Conservation (phyloP, 495 filamentous ascomycete species). For the Xylaria scruposa region DNA sequence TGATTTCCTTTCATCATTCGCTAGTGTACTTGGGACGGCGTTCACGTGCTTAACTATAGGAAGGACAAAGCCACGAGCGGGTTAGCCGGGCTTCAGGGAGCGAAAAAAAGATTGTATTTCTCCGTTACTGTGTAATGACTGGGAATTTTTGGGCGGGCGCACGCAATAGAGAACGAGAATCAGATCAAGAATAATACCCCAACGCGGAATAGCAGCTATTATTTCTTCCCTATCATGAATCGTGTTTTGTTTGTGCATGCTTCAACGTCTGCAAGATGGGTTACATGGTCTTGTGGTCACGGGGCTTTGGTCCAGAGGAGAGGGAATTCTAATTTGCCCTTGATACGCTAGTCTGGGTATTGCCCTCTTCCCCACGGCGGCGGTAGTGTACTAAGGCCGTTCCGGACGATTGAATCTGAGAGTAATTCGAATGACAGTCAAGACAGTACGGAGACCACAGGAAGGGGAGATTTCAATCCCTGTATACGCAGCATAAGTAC, state of each 20-base stretch:
- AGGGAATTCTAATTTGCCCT: background rate
- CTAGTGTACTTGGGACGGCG: constrained; percentile 14
- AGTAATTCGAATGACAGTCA: background rate
- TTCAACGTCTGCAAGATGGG: constrained; percentile 24
- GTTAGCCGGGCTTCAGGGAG: background rate
- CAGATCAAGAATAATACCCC: constrained; percentile 18
- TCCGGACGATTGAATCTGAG: background rate
- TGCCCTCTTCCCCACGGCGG: background rate
- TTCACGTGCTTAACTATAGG: constrained; percentile 16
- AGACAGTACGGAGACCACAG: background rate
- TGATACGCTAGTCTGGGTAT: background rate
- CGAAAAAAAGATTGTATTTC: constrained; percentile 7
- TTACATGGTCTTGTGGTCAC: constrained; percentile 26
- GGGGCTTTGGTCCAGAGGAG: constrained; percentile 6
- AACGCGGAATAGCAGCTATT: constrained; percentile 2
- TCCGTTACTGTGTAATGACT: background rate
- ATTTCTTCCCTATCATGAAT: background rate
- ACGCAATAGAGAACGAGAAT: constrained; percentile 17
- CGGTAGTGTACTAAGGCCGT: background rate
- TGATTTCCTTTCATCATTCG: background rate
- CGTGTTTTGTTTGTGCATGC: constrained; percentile 18
- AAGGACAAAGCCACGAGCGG: constrained; percentile 8
- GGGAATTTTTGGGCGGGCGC: background rate
- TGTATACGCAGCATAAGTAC: background rate
- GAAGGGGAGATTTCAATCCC: constrained; percentile 7